These are phyloP conservation scores for Gastrolobium bilobum DNA, from an alignment of 306 rosid genomes.

Conservation along the genomic window DNA sequence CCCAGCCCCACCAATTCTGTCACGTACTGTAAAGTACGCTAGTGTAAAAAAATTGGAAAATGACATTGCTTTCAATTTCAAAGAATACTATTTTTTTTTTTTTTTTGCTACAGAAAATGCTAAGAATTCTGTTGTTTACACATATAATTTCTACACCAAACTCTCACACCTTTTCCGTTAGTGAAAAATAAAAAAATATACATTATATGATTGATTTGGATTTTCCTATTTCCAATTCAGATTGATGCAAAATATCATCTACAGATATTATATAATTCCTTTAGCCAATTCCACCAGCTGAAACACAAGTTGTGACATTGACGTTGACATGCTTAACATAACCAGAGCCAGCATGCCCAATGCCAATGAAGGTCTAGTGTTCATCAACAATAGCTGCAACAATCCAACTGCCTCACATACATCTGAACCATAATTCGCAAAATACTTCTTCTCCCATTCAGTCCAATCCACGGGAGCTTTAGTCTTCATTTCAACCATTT, in stretches of 20 bases:
- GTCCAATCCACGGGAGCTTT: conserved; percentile 55
- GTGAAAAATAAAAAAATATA: too few relatives aligned
- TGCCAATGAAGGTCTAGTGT: conserved; percentile 63
- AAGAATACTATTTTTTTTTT: neutral
- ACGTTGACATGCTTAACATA: conserved; percentile 50
- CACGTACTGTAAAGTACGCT: neutral
- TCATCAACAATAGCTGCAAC: conserved; percentile 62
- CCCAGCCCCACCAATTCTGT: neutral
- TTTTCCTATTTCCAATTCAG: neutral
- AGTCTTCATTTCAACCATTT: conserved; percentile 42
- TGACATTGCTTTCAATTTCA: neutral
- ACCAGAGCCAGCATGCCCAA: conserved; percentile 49
- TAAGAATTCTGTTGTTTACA: neutral
- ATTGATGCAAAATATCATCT: too few relatives aligned
- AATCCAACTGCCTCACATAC: conserved; percentile 61
- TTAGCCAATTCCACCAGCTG: conserved; percentile 44
- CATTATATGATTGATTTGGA: too few relatives aligned
- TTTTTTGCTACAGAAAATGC: neutral
- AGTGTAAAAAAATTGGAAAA: neutral
- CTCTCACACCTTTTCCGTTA: neutral
- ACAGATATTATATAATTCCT: conserved; percentile 12
- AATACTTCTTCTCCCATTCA: conserved; percentile 67
- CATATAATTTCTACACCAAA: neutral
- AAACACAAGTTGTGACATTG: conserved; percentile 43
- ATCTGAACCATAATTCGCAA: conserved; percentile 52